These are phyloP conservation scores for Candida palmyrensis DNA, from an alignment of 805 yeast species.

Conservation along the genomic window DNA sequence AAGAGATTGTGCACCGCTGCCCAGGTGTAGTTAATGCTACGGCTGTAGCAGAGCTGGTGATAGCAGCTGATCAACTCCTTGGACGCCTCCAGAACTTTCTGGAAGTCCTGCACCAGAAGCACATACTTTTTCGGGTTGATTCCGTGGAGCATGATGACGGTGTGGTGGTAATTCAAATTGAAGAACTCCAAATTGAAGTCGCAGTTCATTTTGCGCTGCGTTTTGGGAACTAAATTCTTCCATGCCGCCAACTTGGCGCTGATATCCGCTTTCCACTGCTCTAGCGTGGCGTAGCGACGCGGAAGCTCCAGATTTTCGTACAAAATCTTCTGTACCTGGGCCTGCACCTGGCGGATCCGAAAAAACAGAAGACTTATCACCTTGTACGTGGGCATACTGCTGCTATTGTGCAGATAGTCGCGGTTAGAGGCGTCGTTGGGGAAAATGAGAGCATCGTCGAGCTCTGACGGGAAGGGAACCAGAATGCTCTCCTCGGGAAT, in stretches of 20 bases:
- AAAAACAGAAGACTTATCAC: conserved; percentile 62
- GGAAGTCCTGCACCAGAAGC: conserved; percentile 48
- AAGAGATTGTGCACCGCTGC: conserved; percentile 85
- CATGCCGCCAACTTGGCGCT: conserved; percentile 53
- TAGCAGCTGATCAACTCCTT: conserved; percentile 63
- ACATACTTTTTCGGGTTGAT: conserved; percentile 65
- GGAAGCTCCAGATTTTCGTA: conserved; percentile 74
- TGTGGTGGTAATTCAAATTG: conserved; percentile 70
- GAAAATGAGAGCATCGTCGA: conserved; percentile 66
- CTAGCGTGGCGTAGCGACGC: conserved; percentile 45
- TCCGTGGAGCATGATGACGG: conserved; percentile 68
- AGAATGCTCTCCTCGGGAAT: conserved; percentile 77
- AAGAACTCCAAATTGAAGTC: conserved; percentile 69
- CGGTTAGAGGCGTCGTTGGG: conserved; percentile 20
- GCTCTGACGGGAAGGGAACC: conserved; percentile 63
- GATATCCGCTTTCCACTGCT: conserved; percentile 61
- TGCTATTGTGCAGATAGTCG: conserved; percentile 37
- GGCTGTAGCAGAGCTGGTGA: conserved; percentile 48
- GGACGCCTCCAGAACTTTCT: conserved; percentile 57
- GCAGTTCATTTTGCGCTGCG: conserved; percentile 60
- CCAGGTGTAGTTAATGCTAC: conserved; percentile 81
- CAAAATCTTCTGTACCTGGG: conserved; percentile 65
- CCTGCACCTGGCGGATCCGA: conserved; percentile 67
- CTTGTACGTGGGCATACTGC: conserved; percentile 56
- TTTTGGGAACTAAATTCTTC: conserved; percentile 54